Evolutionary conservation across 169 alveolate species (phyloP).

Genomic region (Eimeria acervulina): DNA sequence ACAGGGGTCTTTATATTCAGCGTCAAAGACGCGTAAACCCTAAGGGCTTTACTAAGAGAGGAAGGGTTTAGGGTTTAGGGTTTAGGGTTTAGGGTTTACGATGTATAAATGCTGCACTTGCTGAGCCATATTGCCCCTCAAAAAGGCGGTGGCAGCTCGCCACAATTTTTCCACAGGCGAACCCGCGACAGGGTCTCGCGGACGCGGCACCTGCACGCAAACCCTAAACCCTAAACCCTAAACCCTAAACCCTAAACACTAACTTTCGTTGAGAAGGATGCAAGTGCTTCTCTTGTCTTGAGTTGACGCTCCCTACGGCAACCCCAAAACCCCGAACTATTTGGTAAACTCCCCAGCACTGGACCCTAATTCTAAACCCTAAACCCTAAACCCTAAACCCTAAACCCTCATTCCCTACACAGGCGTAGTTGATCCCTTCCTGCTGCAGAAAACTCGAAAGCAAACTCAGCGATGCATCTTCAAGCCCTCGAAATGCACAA

Average conservation of each 20-base stretch:
- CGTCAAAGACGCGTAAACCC: not conserved
- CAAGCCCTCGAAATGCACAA: not conserved
- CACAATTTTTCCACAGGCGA: not conserved
- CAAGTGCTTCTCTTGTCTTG: not conserved
- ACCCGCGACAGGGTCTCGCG: slow-evolving; percentile 32
- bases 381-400: slow-evolving; percentile 4
- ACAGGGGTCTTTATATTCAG: not conserved
- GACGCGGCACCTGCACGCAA: not conserved
- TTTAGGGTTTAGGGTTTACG: slow-evolving; percentile 45
- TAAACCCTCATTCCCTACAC: not conserved
- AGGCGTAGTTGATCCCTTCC: not conserved
- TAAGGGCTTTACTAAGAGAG: not conserved
- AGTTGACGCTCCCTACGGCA: not conserved
- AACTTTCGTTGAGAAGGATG: not conserved
- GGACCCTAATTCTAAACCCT: not conserved
- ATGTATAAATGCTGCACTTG: slow-evolving; percentile 20
- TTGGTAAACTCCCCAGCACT: not conserved
- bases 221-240: slow-evolving; percentile 50
- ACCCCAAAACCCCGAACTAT: not conserved
- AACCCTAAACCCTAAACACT: slow-evolving; percentile 27
- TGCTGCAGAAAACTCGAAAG: slow-evolving; percentile 8
- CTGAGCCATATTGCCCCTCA: not conserved
- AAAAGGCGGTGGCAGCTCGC: not conserved
- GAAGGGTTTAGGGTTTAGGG: slow-evolving; percentile 42
- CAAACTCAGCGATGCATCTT: not conserved